phyloP scores from a whole-genome alignment of 768 basidiomycete species.

The Nidularia pulvinata region DNA sequence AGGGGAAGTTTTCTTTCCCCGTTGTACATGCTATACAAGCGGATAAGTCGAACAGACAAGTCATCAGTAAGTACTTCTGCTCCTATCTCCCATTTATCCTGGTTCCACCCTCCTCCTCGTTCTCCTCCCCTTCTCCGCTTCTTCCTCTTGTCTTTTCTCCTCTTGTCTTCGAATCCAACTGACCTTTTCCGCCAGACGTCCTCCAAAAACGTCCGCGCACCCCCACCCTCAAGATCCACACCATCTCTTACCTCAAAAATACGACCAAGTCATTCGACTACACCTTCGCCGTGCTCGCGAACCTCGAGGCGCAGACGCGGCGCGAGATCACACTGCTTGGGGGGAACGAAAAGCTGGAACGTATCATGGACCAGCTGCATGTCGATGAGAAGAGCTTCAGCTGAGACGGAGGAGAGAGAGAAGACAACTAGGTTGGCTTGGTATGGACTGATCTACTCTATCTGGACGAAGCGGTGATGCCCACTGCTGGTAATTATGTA shows the following conservation, averaged over 20 bases:
- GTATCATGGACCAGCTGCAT: slow-evolving; percentile 52
- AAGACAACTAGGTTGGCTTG: too few relatives aligned
- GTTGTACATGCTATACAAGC: slow-evolving; percentile 90
- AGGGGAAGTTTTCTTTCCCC: slow-evolving; percentile 98
- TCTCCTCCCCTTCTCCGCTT: too few relatives aligned
- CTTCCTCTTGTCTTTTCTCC: too few relatives aligned
- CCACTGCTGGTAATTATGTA: too few relatives aligned
- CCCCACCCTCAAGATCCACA: slow-evolving; percentile 77
- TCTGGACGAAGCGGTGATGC: too few relatives aligned
- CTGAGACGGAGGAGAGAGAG: not conserved
- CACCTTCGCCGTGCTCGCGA: slow-evolving; percentile 67
- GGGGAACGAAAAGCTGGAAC: slow-evolving; percentile 67
- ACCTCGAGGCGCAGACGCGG: slow-evolving; percentile 65
- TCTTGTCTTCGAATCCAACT: too few relatives aligned
- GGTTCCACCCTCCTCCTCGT: not conserved
- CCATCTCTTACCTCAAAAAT: slow-evolving; percentile 75
- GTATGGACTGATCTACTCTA: too few relatives aligned
- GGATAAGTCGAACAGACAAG: slow-evolving; percentile 71
- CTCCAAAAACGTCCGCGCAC: slow-evolving; percentile 87
- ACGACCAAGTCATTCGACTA: slow-evolving; percentile 89
- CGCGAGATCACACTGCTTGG: slow-evolving; percentile 74
- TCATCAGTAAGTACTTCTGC: slow-evolving; percentile 65
- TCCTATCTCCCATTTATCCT: not conserved
- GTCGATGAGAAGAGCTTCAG: slow-evolving; percentile 22
- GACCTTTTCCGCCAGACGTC: slow-evolving; percentile 69